These are phyloP conservation scores for Phytophthora megakarya DNA, from an alignment of 352 stramenopile genomes.

Conservation along the genomic window DNA sequence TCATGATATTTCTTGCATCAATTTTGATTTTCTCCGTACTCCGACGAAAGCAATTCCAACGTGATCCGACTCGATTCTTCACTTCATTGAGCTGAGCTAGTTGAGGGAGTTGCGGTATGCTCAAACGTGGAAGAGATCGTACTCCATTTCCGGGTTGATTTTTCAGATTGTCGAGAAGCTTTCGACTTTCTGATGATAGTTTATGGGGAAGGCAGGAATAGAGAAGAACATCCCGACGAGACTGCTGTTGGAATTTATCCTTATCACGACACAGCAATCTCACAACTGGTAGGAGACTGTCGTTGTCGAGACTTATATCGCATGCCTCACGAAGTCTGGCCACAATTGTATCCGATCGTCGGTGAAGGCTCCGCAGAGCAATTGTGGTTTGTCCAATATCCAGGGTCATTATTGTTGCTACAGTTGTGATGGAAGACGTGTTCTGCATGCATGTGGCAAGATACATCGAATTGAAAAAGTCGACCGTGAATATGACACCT, in stretches of 20 bases:
- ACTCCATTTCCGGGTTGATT: conserved; percentile 11
- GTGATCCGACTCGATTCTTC: neutral
- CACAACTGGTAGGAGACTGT: conserved; percentile 14
- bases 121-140: conserved; percentile 7
- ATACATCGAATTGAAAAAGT: conserved; percentile 53
- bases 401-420: conserved; percentile 33
- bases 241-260: conserved; percentile 14
- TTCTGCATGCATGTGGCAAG: conserved; percentile 49
- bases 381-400: conserved; percentile 26
- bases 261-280: neutral
- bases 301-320: neutral
- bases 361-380: conserved; percentile 14
- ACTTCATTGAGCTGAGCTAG: neutral
- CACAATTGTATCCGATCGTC: conserved; percentile 9
- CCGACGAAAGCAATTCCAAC: neutral
- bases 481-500: conserved; percentile 46
- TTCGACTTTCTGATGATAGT: conserved; percentile 8
- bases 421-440: conserved; percentile 36
- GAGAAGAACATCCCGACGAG: conserved; percentile 3
- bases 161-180: conserved; percentile 19
- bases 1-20: neutral
- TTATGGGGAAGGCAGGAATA: conserved; percentile 15
- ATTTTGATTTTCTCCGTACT: conserved; percentile 10
- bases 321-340: conserved; percentile 15
- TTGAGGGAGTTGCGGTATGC: neutral